phyloP scores from a whole-genome alignment of 2,329 filamentous ascomycete genomes.

The Endocalyx cinctus region DNA sequence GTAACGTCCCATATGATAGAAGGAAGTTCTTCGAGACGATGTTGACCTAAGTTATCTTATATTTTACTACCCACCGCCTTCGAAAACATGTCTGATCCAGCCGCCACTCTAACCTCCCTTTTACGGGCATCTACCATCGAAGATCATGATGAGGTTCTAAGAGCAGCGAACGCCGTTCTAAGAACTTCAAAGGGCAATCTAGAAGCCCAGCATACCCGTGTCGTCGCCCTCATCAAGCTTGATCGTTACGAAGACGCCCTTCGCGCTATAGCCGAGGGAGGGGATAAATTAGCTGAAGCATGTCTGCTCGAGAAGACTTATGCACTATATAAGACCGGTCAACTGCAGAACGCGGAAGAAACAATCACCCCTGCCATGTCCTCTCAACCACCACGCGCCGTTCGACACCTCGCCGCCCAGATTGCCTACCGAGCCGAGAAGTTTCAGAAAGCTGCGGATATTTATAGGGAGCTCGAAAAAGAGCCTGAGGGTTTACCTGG shows the following conservation, averaged over 20 bases:
- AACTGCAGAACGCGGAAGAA: slow-evolving; percentile 58
- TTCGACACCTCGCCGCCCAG: slow-evolving; percentile 57
- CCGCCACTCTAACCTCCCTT: slow-evolving; percentile 48
- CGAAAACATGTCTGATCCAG: slow-evolving; percentile 36
- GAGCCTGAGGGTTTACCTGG: slow-evolving; percentile 41
- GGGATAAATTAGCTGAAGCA: slow-evolving; percentile 53
- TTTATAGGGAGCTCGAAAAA: slow-evolving; percentile 57
- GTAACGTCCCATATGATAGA: no score
- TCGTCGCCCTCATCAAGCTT: slow-evolving; percentile 73
- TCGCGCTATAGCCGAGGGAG: slow-evolving; percentile 60
- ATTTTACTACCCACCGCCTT: no score
- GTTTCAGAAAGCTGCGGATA: slow-evolving; percentile 60
- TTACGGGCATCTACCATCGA: slow-evolving; percentile 53
- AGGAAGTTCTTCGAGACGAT: no score
- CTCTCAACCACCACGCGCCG: slow-evolving; percentile 25
- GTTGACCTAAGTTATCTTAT: no score
- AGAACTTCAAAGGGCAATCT: slow-evolving; percentile 52
- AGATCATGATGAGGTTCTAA: slow-evolving; percentile 71
- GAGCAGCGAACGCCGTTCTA: slow-evolving; percentile 56
- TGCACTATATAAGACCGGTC: slow-evolving; percentile 76
- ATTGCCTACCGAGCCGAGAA: slow-evolving; percentile 70
- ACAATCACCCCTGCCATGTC: slow-evolving; percentile 30
- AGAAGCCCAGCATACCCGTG: slow-evolving; percentile 63
- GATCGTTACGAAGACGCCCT: slow-evolving; percentile 78
- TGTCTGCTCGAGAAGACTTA: slow-evolving; percentile 71